Base-by-base conservation (phyloP, 805 yeast genomes). In the Barnettozyma siamensis region DNA sequence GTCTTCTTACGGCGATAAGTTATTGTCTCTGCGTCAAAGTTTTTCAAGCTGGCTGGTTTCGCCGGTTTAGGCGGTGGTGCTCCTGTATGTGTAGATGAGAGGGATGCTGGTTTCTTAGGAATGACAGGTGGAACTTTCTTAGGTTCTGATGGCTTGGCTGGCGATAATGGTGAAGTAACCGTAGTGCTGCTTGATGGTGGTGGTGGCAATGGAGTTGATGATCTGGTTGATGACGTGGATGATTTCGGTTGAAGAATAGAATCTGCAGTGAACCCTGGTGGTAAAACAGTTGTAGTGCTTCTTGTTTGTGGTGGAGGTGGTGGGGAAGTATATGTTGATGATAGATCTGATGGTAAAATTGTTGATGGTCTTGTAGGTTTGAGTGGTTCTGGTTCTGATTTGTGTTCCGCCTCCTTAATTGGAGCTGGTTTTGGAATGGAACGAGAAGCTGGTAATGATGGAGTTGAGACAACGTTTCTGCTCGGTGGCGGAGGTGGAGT, bases 201-300 rank as follows among this genome's bases (percentile, higher is more conserved):
- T 28, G 53, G 12, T 30, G 49, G 46, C 4, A 55, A 38, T 16
- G 57, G 54, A 10, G 53, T 46, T 13, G 32, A 46, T 33, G 38
- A 36, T 34, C 45, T 44, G 26, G 42, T 49, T 31, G 53, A 55
- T 12, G 50, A 42, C 2, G 54, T 45, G 15, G 56, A 50, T 6
- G 58, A 61, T 45, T 50, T 64, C 20, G 70, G 70, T 4, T 61
- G 59, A 33, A 67, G 43, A 7, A 66, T 47, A 4, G 55, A 29
- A 19, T 57, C 64, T 26, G 58, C 54, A 34, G 59, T n/a, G 34
- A 48, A 64, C 0, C 70, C 70, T 7, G 70, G 71, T 23, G 70
- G 70, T 5, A 64, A 53, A 1, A 46, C 21, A 13, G 49, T 27
- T 12, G 26, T 32, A 4, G 43, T 31, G n/a, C 18, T n/a, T 36